phyloP scores from a whole-genome alignment of 768 basidiomycete genomes.

The Phaeotremella skinneri region DNA sequence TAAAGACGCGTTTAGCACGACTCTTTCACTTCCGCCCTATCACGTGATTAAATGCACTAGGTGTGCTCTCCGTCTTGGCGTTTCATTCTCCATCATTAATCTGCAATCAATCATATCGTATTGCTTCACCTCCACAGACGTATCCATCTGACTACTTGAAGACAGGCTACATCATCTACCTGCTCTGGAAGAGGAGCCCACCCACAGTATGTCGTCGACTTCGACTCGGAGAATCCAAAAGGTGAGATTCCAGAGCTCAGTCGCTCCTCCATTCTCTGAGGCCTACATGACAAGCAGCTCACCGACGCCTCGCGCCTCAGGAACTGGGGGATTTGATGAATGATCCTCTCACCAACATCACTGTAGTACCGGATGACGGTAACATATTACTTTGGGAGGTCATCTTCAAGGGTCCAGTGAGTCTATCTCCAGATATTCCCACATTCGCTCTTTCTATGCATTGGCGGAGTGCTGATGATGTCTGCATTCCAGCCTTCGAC shows the following conservation, averaged over 20 bases:
- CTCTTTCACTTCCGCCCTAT: too few species aligned
- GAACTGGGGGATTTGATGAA: slow-evolving; percentile 42
- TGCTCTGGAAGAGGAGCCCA: background rate
- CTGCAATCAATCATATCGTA: too few species aligned
- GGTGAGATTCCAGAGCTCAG: too few species aligned
- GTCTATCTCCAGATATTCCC: slow-evolving; percentile 9
- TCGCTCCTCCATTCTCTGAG: background rate
- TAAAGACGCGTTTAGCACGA: too few species aligned
- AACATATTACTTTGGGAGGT: slow-evolving; percentile 48
- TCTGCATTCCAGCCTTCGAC: slow-evolving; percentile 24
- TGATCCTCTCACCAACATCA: slow-evolving; percentile 36
- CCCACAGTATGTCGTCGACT: background rate
- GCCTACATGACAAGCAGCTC: background rate
- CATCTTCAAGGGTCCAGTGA: slow-evolving; percentile 48
- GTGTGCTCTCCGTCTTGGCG: too few species aligned
- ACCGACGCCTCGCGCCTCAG: slow-evolving; percentile 14
- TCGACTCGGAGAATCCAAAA: slow-evolving; percentile 39
- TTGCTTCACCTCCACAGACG: too few species aligned
- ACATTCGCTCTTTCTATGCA: background rate
- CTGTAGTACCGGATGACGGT: slow-evolving; percentile 45
- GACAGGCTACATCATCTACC: background rate
- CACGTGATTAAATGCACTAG: too few species aligned
- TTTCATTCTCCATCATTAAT: too few species aligned
- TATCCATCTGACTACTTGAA: too few species aligned
- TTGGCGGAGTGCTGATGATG: slow-evolving; percentile 1